A percentile compares a stretch with the other conserved stretches of the same genome.
phyloP scores from a whole-genome alignment of 768 basidiomycete genomes.

The Boletus rufocinnamomeus region DNA sequence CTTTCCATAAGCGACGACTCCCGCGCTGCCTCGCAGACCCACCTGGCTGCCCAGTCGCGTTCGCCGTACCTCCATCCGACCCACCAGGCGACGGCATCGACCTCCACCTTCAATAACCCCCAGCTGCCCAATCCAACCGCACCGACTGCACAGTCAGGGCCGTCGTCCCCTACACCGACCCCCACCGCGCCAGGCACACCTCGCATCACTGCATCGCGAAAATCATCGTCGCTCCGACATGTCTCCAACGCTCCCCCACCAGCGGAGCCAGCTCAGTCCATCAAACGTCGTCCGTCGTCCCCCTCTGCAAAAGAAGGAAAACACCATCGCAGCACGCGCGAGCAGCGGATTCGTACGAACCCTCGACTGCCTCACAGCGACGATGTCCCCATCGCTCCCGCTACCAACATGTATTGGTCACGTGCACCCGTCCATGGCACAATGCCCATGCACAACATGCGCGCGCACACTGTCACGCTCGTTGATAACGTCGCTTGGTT shows the following conservation, averaged over 20 bases:
- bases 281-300: constrained; percentile 30
- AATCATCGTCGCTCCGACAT: constrained; percentile 35
- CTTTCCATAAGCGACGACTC: constrained; percentile 15
- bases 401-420: constrained; percentile 86
- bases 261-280: constrained; percentile 28
- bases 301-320: constrained; percentile 32
- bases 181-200: constrained; percentile 29
- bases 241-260: constrained; percentile 32
- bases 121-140: not conserved
- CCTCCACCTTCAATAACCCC: constrained; percentile 38
- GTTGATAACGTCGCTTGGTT: constrained; percentile 85
- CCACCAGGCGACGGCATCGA: constrained; percentile 37
- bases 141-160: not conserved
- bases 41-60: constrained; percentile 19
- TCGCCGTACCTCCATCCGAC: constrained; percentile 43
- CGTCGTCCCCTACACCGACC: constrained; percentile 16
- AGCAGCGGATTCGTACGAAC: constrained; percentile 44
- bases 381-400: constrained; percentile 59
- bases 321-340: constrained; percentile 11
- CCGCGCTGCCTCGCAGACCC: constrained; percentile 12
- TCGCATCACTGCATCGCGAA: constrained; percentile 29
- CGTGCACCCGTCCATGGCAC: constrained; percentile 76
- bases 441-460: constrained; percentile 65
- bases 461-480: constrained; percentile 83
- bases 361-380: constrained; percentile 65